Conservation (phyloP, 768 basidiomycete species). For the Xerocomellus dryophilus region DNA sequence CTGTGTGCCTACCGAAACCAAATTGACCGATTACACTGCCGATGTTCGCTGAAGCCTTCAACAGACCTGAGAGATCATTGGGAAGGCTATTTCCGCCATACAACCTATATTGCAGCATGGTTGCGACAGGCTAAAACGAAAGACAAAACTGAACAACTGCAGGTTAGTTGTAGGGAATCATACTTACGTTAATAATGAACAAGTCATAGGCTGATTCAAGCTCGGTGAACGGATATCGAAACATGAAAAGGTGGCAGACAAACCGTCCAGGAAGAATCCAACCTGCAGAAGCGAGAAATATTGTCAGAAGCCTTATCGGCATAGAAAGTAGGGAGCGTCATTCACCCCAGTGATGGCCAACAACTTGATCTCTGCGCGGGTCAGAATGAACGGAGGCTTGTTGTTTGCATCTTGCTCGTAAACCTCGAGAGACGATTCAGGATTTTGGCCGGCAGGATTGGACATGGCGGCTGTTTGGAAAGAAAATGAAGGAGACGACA, state of each 20-base stretch:
- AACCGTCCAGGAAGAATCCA: constrained; percentile 71
- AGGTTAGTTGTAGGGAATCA: background rate
- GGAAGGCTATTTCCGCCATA: constrained; percentile 54
- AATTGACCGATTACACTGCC: constrained; percentile 72
- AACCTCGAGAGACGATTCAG: constrained; percentile 21
- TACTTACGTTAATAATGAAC: constrained; percentile 63
- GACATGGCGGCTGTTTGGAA: constrained; percentile 10
- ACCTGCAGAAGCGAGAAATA: constrained; percentile 37
- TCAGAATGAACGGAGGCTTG: constrained; percentile 40
- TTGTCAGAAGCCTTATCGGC: background rate
- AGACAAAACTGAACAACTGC: background rate
- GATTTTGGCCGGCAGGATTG: background rate
- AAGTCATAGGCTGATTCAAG: constrained; percentile 59
- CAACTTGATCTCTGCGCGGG: constrained; percentile 52
- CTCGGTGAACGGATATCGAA: constrained; percentile 4
- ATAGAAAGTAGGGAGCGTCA: background rate
- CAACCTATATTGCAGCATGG: constrained; percentile 64
- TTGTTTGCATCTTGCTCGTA: constrained; percentile 29
- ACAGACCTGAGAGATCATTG: constrained; percentile 51
- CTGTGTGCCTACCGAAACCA: constrained; percentile 44
- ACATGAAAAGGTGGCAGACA: constrained; percentile 12
- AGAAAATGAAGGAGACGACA: background rate
- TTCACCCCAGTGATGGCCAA: constrained; percentile 59
- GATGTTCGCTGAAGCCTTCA: constrained; percentile 70
- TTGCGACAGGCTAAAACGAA: constrained; percentile 52